Evolutionary conservation across 2,329 filamentous ascomycete species (phyloP).

Genomic region (Leptodontidium sp.): DNA sequence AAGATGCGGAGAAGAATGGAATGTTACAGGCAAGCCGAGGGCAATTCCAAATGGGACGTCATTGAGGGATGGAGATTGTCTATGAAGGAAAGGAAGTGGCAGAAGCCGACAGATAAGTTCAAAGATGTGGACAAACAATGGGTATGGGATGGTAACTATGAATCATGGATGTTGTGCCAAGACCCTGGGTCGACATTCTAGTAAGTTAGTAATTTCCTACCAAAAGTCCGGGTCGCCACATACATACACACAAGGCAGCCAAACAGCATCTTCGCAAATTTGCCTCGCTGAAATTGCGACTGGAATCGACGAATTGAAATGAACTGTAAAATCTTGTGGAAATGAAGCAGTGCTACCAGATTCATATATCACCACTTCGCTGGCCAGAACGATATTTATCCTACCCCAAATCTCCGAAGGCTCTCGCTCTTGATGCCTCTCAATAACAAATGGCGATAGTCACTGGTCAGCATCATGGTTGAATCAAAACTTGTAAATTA

Average conservation of each 20-base stretch:
- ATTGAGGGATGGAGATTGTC: neutral
- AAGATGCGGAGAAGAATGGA: neutral
- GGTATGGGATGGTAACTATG: neutral
- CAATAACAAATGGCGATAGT: no score
- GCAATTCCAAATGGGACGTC: neutral
- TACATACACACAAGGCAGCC: no score
- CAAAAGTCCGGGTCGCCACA: slow-evolving; percentile 4
- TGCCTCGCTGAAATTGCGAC: neutral
- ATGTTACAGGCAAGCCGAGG: slow-evolving; percentile 11
- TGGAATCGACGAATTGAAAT: neutral
- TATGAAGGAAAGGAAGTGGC: neutral
- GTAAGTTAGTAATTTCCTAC: neutral
- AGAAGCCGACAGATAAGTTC: neutral
- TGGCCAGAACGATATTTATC: no score
- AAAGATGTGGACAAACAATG: neutral
- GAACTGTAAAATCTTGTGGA: no score
- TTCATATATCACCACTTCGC: no score
- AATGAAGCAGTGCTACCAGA: no score
- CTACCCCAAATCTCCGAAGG: no score
- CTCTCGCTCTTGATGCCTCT: no score
- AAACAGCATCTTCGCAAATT: neutral
- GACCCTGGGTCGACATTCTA: neutral
- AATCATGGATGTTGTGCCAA: neutral
- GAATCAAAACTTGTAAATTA: no score
- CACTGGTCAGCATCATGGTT: no score